Conservation (phyloP, 2,329 filamentous ascomycete genomes). For the Paramyrothecium sp. region DNA sequence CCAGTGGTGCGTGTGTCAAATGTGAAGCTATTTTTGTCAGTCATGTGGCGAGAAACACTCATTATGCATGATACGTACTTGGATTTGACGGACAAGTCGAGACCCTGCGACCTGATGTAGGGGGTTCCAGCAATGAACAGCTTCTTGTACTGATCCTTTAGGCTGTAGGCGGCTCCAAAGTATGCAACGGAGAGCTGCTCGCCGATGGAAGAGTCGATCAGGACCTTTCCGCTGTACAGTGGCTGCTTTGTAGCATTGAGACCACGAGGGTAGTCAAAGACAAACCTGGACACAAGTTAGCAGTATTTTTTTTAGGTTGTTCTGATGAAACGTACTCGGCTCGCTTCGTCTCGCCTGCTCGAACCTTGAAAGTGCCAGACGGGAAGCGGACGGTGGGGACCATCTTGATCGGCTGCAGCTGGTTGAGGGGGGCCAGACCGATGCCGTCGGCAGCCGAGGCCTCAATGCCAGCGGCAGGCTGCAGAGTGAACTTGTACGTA, state of each 20-base stretch:
- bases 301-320: background rate
- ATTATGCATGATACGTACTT: background rate
- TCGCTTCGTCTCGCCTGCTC: background rate
- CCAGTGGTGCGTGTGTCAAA: background rate
- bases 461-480: constrained; percentile 6
- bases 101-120: background rate
- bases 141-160: background rate
- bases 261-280: background rate
- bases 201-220: constrained; percentile 23
- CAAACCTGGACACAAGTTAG: background rate
- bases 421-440: constrained; percentile 17
- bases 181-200: constrained; percentile 31
- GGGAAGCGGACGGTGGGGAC: background rate
- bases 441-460: constrained; percentile 8
- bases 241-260: constrained; percentile 16
- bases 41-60: background rate
- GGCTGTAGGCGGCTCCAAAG: background rate
- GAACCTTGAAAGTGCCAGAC: background rate
- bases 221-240: constrained; percentile 32
- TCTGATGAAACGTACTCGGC: background rate
- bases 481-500: constrained; percentile 27
- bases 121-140: background rate
- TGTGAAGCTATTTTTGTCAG: background rate
- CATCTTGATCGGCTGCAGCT: background rate
- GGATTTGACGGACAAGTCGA: background rate